Evolutionary conservation across 805 yeast species (phyloP).

Genomic region (Saccharomyces mikatae): DNA sequence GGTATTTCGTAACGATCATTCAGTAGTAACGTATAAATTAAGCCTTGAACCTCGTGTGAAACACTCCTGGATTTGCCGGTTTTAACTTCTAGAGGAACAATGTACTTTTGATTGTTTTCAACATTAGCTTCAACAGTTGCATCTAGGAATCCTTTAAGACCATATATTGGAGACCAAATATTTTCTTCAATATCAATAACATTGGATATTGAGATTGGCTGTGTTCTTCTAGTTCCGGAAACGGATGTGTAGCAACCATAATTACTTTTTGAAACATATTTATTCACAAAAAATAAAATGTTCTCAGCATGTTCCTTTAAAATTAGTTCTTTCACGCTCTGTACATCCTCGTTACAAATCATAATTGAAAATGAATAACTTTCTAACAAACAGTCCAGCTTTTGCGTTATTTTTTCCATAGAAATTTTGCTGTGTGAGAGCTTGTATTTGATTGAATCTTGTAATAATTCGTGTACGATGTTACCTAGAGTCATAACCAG

Average conservation of each 20-base stretch:
- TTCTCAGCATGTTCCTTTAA: constrained; percentile 41
- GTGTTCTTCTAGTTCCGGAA: constrained; percentile 28
- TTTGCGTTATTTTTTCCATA: constrained; percentile 23
- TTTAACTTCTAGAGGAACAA: constrained; percentile 83
- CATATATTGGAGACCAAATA: constrained; percentile 86
- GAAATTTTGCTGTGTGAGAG: constrained; percentile 21
- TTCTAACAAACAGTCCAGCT: constrained; percentile 36
- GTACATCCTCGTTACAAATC: constrained; percentile 44
- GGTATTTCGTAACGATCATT: constrained; percentile 73
- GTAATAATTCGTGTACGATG: constrained; percentile 70
- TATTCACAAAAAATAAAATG: constrained; percentile 45
- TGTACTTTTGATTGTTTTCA: constrained; percentile 33
- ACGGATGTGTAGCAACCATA: constrained; percentile 18
- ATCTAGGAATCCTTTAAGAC: constrained; percentile 83
- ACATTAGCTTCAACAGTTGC: constrained; percentile 64
- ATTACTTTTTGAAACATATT: constrained; percentile 34
- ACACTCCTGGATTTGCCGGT: constrained; percentile 62
- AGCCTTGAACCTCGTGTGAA: constrained; percentile 78
- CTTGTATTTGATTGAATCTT: constrained; percentile 36
- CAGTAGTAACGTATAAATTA: constrained; percentile 69
- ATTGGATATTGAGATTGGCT: constrained; percentile 47
- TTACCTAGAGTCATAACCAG: constrained; percentile 72
- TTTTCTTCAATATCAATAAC: constrained; percentile 83
- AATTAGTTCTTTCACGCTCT: constrained; percentile 37
- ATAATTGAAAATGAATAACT: constrained; percentile 43